phyloP scores from a whole-genome alignment of 306 rosid genomes.

The Begonia loranthoides region DNA sequence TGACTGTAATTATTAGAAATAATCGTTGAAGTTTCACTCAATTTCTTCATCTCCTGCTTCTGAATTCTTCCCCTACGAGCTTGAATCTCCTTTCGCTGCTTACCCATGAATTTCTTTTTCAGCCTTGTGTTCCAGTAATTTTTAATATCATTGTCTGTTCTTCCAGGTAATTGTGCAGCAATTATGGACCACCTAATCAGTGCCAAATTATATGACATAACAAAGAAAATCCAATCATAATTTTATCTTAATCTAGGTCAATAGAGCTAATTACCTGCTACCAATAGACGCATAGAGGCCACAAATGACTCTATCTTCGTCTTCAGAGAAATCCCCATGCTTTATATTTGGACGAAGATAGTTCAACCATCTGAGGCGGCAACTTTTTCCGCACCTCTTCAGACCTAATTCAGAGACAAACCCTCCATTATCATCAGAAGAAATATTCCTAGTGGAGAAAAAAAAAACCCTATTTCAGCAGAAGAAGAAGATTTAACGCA shows the following conservation, averaged over 20 bases:
- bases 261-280: slow-evolving; percentile 45
- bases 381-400: slow-evolving; percentile 85
- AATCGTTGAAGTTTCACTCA: slow-evolving; percentile 13
- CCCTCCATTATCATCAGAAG: background rate
- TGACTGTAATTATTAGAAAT: slow-evolving; percentile 15
- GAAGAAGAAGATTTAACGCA: slow-evolving; percentile 1
- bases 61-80: slow-evolving; percentile 23
- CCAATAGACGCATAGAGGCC: slow-evolving; percentile 76
- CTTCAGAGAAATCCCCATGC: slow-evolving; percentile 84
- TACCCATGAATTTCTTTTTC: slow-evolving; percentile 77
- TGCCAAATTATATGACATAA: no score
- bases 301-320: slow-evolving; percentile 80
- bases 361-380: slow-evolving; percentile 84
- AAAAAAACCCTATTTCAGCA: background rate
- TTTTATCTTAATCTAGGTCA: no score
- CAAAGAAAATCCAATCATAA: no score
- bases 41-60: slow-evolving; percentile 27
- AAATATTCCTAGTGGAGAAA: slow-evolving; percentile 4
- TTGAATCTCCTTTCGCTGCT: slow-evolving; percentile 49
- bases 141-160: slow-evolving; percentile 89
- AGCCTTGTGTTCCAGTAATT: slow-evolving; percentile 91
- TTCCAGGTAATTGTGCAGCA: slow-evolving; percentile 80
- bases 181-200: slow-evolving; percentile 70
- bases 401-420: slow-evolving; percentile 35
- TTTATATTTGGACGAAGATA: slow-evolving; percentile 84